Percentiles rank a stretch among this genome's conserved stretches.
These are phyloP conservation scores for Brettanomyces nanus DNA, from an alignment of 805 yeast genomes.

Conservation along the genomic window DNA sequence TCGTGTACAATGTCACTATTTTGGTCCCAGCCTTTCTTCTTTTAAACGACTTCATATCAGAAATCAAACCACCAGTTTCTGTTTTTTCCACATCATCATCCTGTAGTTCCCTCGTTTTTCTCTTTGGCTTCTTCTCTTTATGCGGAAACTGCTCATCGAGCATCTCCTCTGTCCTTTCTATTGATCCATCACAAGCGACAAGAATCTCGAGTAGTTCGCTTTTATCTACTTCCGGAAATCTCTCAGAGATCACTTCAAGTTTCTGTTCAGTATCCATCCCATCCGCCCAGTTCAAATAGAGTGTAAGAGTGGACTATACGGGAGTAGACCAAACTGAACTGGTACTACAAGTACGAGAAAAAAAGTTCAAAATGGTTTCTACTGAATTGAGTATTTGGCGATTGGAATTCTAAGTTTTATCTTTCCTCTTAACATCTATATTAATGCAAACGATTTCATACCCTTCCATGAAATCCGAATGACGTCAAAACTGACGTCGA, in stretches of 20 bases:
- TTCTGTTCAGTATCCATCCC: constrained; percentile 3
- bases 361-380: no score
- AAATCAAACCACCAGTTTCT: not conserved
- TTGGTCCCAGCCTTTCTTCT: not conserved
- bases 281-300: no score
- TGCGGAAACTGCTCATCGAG: constrained; percentile 28
- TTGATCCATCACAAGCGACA: constrained; percentile 44
- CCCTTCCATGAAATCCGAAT: no score
- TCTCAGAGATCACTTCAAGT: not conserved
- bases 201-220: constrained; percentile 42
- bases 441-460: no score
- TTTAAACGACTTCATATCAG: not conserved
- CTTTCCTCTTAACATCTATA: no score
- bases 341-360: no score
- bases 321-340: no score
- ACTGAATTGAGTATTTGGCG: no score
- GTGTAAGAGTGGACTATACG: no score
- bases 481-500: no score
- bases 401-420: no score
- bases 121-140: not conserved
- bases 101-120: no score
- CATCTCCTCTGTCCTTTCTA: constrained; percentile 32
- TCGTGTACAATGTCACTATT: constrained; percentile 32
- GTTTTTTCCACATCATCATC: not conserved
- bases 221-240: constrained; percentile 36